Percentiles rank a stretch among this genome's conserved stretches.
Evolutionary conservation across 2,329 filamentous ascomycete species (phyloP).

Genomic region (Pyrenophora teres): DNA sequence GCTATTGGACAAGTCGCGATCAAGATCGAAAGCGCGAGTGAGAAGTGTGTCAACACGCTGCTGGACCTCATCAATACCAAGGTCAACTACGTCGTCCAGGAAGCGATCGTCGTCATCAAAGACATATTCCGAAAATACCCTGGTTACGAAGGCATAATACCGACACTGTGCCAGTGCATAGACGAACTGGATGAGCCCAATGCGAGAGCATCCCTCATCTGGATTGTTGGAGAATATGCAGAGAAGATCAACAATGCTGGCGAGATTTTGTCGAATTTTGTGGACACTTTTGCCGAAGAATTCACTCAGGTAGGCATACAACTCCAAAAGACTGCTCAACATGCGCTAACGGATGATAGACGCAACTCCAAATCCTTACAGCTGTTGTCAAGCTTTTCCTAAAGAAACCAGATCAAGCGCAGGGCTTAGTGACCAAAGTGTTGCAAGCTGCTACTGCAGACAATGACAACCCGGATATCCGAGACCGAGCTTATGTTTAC

Average conservation of each 20-base stretch:
- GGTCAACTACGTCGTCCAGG: conserved; percentile 98
- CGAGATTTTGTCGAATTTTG: conserved; percentile 87
- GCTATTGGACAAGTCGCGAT: conserved; percentile 98
- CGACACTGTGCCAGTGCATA: conserved; percentile 92
- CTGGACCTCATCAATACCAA: conserved; percentile 95
- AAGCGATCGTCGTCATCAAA: conserved; percentile 98
- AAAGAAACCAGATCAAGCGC: conserved; percentile 92
- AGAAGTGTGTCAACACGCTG: conserved; percentile 92
- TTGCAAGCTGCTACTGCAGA: conserved; percentile 90
- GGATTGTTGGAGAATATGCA: conserved; percentile 98
- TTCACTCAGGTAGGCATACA: conserved; percentile 77
- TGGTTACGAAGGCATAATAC: conserved; percentile 97
- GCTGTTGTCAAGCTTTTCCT: conserved; percentile 97
- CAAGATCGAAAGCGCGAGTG: conserved; percentile 93
- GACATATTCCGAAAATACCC: conserved; percentile 98
- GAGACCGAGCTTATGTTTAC: conserved; percentile 96
- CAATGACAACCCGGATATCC: conserved; percentile 96
- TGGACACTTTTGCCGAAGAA: conserved; percentile 93
- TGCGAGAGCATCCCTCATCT: conserved; percentile 88
- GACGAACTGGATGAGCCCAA: conserved; percentile 95
- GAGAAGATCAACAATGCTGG: conserved; percentile 99
- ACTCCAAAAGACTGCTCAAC: too few species aligned
- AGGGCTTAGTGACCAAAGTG: conserved; percentile 90
- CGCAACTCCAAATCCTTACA: conserved; percentile 96
- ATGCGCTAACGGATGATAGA: conserved; percentile 60